Evolutionary conservation across 306 rosid species (phyloP).

Genomic region (Spatholobus suberectus): DNA sequence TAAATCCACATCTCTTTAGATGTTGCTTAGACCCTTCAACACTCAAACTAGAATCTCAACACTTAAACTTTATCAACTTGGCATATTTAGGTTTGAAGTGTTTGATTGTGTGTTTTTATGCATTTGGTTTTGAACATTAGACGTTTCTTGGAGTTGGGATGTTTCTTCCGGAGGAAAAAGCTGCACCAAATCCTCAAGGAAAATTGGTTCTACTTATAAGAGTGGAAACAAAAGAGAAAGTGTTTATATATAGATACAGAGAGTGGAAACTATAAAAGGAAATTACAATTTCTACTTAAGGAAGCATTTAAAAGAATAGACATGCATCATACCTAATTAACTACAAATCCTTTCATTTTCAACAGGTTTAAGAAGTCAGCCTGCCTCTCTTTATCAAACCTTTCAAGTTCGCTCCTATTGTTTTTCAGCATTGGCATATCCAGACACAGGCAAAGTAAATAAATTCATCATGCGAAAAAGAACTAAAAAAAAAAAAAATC

Average conservation of each 20-base stretch:
- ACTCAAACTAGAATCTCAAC: not conserved
- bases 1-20: not conserved
- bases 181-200: too few relatives aligned
- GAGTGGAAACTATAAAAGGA: slow-evolving; percentile 12
- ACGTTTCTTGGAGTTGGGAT: not conserved
- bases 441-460: too few relatives aligned
- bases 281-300: not conserved
- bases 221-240: slow-evolving; percentile 26
- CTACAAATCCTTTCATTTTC: slow-evolving; percentile 90
- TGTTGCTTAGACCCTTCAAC: too few relatives aligned
- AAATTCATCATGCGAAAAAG: too few relatives aligned
- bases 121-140: not conserved
- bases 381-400: slow-evolving; percentile 72
- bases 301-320: slow-evolving; percentile 10
- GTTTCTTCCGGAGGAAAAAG: not conserved
- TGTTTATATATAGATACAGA: not conserved
- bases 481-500: too few relatives aligned
- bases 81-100: too few relatives aligned
- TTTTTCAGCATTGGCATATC: not conserved
- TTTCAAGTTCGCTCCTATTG: not conserved
- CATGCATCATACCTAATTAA: slow-evolving; percentile 71
- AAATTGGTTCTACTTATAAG: too few relatives aligned
- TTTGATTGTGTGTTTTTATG: not conserved
- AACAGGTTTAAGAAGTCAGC: slow-evolving; percentile 85
- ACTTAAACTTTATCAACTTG: not conserved